phyloP scores from a whole-genome alignment of 2,329 filamentous ascomycete genomes.

The Rutstroemia sp. region DNA sequence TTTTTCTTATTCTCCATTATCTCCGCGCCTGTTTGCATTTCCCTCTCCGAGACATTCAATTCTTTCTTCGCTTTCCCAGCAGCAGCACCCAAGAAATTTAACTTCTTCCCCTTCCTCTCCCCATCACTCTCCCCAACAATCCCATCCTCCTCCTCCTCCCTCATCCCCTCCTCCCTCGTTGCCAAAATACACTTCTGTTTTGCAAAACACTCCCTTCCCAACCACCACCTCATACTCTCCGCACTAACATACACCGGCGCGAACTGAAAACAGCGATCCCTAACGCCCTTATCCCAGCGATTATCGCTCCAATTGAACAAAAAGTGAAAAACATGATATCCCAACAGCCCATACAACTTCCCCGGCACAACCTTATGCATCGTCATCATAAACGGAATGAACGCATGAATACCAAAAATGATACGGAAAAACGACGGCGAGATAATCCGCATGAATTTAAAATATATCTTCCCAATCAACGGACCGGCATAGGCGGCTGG shows the following conservation, averaged over 20 bases:
- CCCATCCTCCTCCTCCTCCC: conserved; percentile 45
- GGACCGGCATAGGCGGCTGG: conserved; percentile 87
- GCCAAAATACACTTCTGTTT: conserved; percentile 81
- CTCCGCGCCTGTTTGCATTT: conserved; percentile 30
- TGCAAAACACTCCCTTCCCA: conserved; percentile 78
- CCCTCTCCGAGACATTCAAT: conserved; percentile 12
- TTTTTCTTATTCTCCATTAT: background rate
- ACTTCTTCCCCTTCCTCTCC: background rate
- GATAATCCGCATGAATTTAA: conserved; percentile 83
- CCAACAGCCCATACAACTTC: conserved; percentile 67
- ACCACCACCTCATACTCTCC: conserved; percentile 93
- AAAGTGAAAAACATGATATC: conserved; percentile 84
- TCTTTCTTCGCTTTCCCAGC: background rate
- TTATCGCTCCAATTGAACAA: conserved; percentile 82
- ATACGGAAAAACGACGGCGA: conserved; percentile 68
- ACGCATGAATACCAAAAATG: conserved; percentile 86
- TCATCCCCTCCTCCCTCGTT: conserved; percentile 61
- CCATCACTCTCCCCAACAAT: conserved; percentile 22
- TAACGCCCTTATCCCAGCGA: conserved; percentile 74
- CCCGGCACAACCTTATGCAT: conserved; percentile 64
- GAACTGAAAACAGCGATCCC: conserved; percentile 84
- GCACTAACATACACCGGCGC: conserved; percentile 84
- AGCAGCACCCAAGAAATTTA: background rate
- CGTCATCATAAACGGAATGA: conserved; percentile 89
- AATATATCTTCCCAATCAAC: conserved; percentile 78